phyloP scores from a whole-genome alignment of 176 grass and related monocot species.

The Phyllostachys edulis region DNA sequence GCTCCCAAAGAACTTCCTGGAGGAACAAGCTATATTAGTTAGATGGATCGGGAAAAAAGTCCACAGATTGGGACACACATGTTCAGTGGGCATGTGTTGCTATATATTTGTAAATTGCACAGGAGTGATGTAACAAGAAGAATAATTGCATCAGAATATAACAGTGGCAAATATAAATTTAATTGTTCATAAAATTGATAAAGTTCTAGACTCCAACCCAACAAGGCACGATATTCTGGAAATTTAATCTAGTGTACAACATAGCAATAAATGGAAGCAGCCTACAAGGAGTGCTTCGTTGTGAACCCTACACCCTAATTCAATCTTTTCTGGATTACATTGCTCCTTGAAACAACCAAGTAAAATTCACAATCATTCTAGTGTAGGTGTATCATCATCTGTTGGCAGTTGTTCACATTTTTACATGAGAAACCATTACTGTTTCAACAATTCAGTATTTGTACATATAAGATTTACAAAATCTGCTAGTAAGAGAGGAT shows the following conservation, averaged over 20 bases:
- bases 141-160: not conserved
- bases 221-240: not conserved
- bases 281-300: not conserved
- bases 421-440: not conserved
- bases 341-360: not conserved
- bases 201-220: not conserved
- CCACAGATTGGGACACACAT: not conserved
- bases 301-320: not conserved
- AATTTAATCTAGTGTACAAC: not conserved
- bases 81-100: not conserved
- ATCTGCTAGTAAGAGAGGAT: not conserved
- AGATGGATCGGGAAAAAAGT: not conserved
- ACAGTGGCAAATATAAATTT: not conserved
- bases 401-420: not conserved
- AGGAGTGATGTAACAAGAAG: not conserved
- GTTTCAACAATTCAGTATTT: not conserved
- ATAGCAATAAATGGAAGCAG: not conserved
- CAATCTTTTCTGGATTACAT: not conserved
- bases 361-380: conserved; percentile 4
- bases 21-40: conserved; percentile 27
- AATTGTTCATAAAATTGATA: not conserved
- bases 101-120: not conserved
- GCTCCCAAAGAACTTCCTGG: conserved; percentile 80
- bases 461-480: not conserved
- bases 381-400: not conserved